A percentile compares a stretch with the other conserved stretches of the same genome.
Evolutionary conservation across 257 asterid species (phyloP).

Genomic region (Fraxinus pennsylvanica): DNA sequence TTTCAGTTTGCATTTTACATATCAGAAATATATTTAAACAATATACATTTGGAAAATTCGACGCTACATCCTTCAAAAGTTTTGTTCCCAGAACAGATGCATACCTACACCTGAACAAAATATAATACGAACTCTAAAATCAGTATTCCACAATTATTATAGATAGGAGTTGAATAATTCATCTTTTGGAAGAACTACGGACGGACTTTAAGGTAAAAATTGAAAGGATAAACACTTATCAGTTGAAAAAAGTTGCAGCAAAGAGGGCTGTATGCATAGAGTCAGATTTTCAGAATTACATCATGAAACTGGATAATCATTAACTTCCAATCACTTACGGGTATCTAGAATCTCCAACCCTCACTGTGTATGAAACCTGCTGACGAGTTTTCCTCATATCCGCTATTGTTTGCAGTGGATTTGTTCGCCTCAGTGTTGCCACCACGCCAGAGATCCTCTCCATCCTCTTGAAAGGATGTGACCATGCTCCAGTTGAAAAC

Average conservation of each 20-base stretch:
- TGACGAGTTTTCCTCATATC: constrained; percentile 95
- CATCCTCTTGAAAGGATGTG: constrained; percentile 82
- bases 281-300: background rate
- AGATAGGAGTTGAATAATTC: background rate
- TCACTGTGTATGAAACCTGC: constrained; percentile 90
- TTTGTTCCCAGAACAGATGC: background rate
- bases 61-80: background rate
- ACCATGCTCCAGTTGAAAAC: constrained; percentile 93
- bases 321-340: constrained; percentile 57
- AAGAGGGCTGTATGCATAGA: background rate
- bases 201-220: too few relatives aligned
- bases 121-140: background rate
- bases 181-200: too few relatives aligned
- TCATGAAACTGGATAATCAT: constrained; percentile 15
- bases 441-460: constrained; percentile 88
- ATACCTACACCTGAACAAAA: background rate
- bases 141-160: too few relatives aligned
- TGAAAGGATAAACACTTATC: background rate
- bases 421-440: constrained; percentile 84
- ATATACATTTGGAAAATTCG: background rate
- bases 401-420: constrained; percentile 77
- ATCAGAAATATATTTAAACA: too few relatives aligned
- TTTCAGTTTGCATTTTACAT: background rate
- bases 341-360: constrained; percentile 93
- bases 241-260: too few relatives aligned